Percentiles rank a stretch among this genome's conserved stretches.
These are phyloP conservation scores for Nepenthes gracilis DNA, from an alignment of 148 eudicot species.

Conservation along the genomic window DNA sequence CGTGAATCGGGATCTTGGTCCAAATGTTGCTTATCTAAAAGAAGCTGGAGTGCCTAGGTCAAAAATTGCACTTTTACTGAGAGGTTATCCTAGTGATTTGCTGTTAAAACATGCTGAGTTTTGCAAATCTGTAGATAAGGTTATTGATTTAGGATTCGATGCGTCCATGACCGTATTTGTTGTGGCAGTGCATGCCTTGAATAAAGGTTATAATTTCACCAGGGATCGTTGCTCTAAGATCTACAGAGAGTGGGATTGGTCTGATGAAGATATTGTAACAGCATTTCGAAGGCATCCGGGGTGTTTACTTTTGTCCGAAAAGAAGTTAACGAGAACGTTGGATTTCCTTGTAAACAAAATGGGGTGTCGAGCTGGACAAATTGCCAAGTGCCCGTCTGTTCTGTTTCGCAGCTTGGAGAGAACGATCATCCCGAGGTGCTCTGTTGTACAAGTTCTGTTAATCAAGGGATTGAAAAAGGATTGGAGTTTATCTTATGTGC, in stretches of 20 bases:
- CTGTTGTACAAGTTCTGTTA: neutral
- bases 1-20: neutral
- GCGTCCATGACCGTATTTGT: neutral
- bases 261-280: neutral
- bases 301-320: neutral
- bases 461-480: neutral
- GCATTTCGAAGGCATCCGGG: neutral
- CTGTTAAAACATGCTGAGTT: neutral
- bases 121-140: neutral
- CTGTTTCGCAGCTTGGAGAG: neutral
- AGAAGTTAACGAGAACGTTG: neutral
- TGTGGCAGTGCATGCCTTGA: neutral
- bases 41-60: neutral
- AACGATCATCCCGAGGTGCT: slow-evolving; percentile 1
- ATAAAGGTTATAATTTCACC: neutral
- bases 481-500: neutral
- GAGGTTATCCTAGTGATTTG: neutral
- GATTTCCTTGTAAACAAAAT: slow-evolving; percentile 1
- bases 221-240: neutral
- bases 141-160: neutral
- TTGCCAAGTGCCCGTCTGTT: neutral
- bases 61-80: neutral
- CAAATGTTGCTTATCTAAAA: neutral
- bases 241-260: neutral
- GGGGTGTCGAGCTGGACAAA: neutral